Percentiles rank a stretch among this genome's conserved stretches.
Evolutionary conservation across 2,329 filamentous ascomycete species (phyloP).

Genomic region (Colletotrichum gloeosporioides): DNA sequence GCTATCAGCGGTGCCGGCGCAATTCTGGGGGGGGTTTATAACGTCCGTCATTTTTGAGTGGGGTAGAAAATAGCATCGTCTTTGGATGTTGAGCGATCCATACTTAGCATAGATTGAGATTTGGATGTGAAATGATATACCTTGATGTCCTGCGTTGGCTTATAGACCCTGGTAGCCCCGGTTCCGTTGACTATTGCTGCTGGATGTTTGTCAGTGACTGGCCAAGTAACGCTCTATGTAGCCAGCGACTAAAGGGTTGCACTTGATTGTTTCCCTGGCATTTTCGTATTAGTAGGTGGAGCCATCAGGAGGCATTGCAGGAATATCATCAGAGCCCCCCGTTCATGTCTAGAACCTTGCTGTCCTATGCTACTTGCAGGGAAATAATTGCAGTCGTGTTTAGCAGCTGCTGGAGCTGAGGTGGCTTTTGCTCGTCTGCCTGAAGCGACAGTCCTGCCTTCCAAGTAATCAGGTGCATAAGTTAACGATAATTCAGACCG

Average conservation of each 20-base stretch:
- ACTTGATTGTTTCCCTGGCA: background rate
- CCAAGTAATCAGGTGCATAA: background rate
- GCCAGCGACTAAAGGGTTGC: background rate
- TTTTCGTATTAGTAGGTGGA: background rate
- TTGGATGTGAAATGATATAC: background rate
- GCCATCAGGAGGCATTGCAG: background rate
- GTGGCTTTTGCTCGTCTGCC: background rate
- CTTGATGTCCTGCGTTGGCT: background rate
- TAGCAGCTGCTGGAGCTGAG: background rate
- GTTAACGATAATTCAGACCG: background rate
- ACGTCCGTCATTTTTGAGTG: background rate
- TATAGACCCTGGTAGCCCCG: background rate
- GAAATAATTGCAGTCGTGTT: background rate
- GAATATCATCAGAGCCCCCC: background rate
- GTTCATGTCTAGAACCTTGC: background rate
- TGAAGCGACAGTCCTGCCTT: background rate
- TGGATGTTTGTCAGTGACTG: background rate
- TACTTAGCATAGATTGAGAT: constrained; percentile 1
- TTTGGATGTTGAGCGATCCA: background rate
- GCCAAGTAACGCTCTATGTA: background rate
- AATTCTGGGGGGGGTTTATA: background rate
- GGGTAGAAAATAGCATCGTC: background rate
- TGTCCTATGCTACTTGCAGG: background rate
- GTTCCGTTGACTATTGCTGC: background rate
- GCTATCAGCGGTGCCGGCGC: background rate